Conservation (phyloP, 768 basidiomycete genomes). For the Pisolithus albus region DNA sequence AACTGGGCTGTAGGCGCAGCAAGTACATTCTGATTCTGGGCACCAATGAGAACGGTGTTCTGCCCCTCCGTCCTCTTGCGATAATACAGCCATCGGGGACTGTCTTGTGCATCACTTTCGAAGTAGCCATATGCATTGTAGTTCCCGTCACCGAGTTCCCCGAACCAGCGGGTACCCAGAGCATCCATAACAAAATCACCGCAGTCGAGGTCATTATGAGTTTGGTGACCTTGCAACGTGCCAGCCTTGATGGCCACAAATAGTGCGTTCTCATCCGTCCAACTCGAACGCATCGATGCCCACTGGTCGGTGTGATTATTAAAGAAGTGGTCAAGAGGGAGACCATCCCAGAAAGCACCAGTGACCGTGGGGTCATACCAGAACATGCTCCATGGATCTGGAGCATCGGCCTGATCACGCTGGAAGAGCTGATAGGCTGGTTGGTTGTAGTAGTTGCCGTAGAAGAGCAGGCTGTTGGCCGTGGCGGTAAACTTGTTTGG, state of each 20-base stretch:
- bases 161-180: slow-evolving; percentile 88
- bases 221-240: slow-evolving; percentile 74
- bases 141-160: slow-evolving; percentile 87
- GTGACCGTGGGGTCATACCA: slow-evolving; percentile 84
- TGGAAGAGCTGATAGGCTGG: slow-evolving; percentile 84
- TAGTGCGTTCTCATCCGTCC: slow-evolving; percentile 80
- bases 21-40: slow-evolving; percentile 73
- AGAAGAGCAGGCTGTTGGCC: slow-evolving; percentile 82
- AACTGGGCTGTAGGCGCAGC: slow-evolving; percentile 53
- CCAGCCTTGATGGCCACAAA: slow-evolving; percentile 91
- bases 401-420: slow-evolving; percentile 77
- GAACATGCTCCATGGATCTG: slow-evolving; percentile 84
- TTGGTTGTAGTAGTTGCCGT: slow-evolving; percentile 57
- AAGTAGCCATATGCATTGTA: slow-evolving; percentile 80
- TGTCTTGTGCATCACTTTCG: slow-evolving; percentile 57
- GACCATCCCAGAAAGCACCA: slow-evolving; percentile 90
- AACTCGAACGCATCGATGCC: slow-evolving; percentile 86
- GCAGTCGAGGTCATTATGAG: slow-evolving; percentile 89
- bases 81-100: slow-evolving; percentile 85
- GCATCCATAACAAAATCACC: slow-evolving; percentile 97
- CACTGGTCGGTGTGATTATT: slow-evolving; percentile 67
- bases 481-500: slow-evolving; percentile 95
- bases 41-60: slow-evolving; percentile 80
- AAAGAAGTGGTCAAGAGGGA: slow-evolving; percentile 80
- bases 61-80: slow-evolving; percentile 96